Evolutionary conservation across 306 rosid genomes (phyloP).

Genomic region (Glycine latifolia): DNA sequence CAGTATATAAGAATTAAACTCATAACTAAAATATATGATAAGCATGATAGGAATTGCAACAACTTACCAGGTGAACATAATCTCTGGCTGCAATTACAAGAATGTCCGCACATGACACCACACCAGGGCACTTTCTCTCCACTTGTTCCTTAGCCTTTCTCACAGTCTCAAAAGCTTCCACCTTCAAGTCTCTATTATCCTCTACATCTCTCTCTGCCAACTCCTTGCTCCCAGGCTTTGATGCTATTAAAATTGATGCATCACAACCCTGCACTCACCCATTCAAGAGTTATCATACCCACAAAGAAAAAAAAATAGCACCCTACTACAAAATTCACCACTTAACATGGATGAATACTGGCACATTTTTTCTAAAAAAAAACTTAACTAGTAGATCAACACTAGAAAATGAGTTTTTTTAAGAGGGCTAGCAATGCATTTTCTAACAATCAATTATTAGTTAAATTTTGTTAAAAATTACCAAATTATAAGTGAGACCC

Average conservation of each 20-base stretch:
- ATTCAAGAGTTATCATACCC: neutral
- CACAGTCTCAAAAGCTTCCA: conserved; percentile 73
- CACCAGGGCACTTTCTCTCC: conserved; percentile 86
- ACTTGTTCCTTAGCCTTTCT: conserved; percentile 79
- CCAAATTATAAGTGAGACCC: neutral
- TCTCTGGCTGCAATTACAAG: conserved; percentile 95
- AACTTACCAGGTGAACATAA: conserved; percentile 76
- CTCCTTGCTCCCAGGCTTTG: conserved; percentile 63
- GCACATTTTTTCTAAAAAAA: neutral
- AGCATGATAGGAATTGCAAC: neutral
- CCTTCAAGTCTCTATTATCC: conserved; percentile 73
- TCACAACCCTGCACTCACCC: conserved; percentile 79
- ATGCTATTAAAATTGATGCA: conserved; percentile 72
- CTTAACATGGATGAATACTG: conserved; percentile 17
- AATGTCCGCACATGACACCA: conserved; percentile 93
- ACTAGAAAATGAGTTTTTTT: neutral
- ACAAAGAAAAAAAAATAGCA: neutral
- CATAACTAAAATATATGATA: neutral
- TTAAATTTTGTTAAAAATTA: neutral
- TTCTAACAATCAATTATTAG: neutral
- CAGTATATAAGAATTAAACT: neutral
- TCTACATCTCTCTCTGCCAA: conserved; percentile 83
- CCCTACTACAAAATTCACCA: conserved; percentile 3
- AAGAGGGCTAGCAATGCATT: neutral
- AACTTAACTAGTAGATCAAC: neutral